phyloP scores from a whole-genome alignment of 2,329 filamentous ascomycete genomes.

The Colletotrichum nymphaeae region DNA sequence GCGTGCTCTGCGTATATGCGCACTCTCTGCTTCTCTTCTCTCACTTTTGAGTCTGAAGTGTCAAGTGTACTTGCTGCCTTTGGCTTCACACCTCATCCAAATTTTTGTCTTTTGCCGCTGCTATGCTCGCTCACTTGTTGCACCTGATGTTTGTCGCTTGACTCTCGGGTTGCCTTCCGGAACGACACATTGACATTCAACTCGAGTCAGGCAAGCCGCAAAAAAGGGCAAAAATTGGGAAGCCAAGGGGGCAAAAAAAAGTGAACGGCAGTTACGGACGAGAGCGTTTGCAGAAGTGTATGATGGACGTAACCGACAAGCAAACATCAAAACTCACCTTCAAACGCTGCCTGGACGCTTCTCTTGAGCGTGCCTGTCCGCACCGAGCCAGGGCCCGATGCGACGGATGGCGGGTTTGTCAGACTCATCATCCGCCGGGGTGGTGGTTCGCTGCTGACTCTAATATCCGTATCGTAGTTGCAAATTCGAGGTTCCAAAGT shows the following conservation, averaged over 20 bases:
- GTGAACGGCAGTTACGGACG: background rate
- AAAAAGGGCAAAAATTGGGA: constrained; percentile 20
- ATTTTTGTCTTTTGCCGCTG: background rate
- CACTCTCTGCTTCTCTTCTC: background rate
- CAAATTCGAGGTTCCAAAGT: constrained; percentile 10
- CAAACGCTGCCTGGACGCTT: constrained; percentile 70
- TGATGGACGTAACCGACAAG: constrained; percentile 13
- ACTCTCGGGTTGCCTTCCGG: constrained; percentile 9
- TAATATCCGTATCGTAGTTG: constrained; percentile 8
- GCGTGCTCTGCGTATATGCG: too few relatives aligned
- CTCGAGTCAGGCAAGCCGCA: constrained; percentile 23
- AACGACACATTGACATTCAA: constrained; percentile 19
- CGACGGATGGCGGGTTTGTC: constrained; percentile 64
- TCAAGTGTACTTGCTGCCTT: background rate
- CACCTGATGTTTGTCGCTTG: constrained; percentile 15
- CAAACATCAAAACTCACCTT: constrained; percentile 58
- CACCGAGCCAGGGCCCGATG: constrained; percentile 60
- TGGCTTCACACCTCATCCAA: background rate
- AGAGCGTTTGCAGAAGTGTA: background rate
- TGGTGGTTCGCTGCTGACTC: constrained; percentile 16
- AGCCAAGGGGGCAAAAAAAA: background rate
- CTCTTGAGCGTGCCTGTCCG: constrained; percentile 62
- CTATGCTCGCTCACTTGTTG: background rate
- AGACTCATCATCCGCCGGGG: constrained; percentile 56
- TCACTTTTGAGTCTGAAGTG: background rate